Evolutionary conservation across 2,329 filamentous ascomycete genomes (phyloP), one percentile per base, ranked within the genome.

Genomic region (Fusarium sp.): DNA sequence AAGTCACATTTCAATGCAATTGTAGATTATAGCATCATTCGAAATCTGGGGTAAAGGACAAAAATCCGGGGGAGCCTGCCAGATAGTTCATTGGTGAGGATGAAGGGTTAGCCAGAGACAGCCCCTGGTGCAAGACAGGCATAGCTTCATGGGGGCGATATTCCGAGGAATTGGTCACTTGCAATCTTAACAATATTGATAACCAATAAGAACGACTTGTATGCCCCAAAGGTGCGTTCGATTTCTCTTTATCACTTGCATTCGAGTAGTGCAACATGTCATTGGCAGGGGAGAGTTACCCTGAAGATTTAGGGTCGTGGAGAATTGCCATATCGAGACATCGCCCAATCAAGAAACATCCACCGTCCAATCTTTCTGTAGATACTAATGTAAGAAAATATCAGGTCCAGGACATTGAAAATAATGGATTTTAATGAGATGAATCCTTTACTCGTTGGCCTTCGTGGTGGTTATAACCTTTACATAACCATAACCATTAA

Each of bases 401-500:
- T 18, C 7, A 23, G 3, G 3, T n/a, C 28, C 3, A 21, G 5
- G 3, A 5, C 6, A 16, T 50, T 3, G 46, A 13, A 0, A 6
- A 30, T 19, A 2, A 21, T 32, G 5, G 21, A 30, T 23, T 0
- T 2, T 0, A 2, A 4, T 1, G 10, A 32, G 10, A 32, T 11
- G 2, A 15, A 15, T n/a, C 3, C 9, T 9, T 30, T 10, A 28
- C 11, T 12, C 2, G 11, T 57, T 13, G n/a, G 33, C 12, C 6
- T 38, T 53, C 42, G 9, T 23, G 16, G 5, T 6, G 15, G 8
- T 2, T 23, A 13, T 3, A 10, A 15, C 6, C n/a, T 33, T 19
- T 12, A 3, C 2, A 50, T 10, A 0, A 7, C 23, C 2, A 33
- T 8, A 0, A 9, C 23, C 32, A 32, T 69, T 57, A 1, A 42